These are phyloP conservation scores for Chlamydomonas sphaeroides DNA, from an alignment of 139 green algal genomes.

Conservation along the genomic window DNA sequence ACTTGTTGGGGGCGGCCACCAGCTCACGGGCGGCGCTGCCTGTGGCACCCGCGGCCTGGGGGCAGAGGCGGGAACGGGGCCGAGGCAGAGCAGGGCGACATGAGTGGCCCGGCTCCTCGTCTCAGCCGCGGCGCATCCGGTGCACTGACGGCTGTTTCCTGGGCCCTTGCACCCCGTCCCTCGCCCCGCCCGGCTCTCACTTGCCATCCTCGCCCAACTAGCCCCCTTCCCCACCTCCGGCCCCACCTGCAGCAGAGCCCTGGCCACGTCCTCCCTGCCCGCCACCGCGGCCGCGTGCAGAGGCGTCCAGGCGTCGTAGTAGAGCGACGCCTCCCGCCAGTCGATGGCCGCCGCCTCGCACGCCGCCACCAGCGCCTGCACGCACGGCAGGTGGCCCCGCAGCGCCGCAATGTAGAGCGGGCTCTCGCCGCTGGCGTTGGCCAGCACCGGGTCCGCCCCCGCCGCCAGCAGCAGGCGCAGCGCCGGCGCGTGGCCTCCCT, in stretches of 20 bases:
- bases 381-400: constrained; percentile 69
- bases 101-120: too few species aligned
- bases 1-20: constrained; percentile 66
- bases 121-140: too few species aligned
- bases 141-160: too few species aligned
- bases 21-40: constrained; percentile 33
- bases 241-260: constrained; percentile 55
- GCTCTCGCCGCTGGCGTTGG: constrained; percentile 75
- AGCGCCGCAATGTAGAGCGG: constrained; percentile 92
- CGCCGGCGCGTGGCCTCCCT: constrained; percentile 57
- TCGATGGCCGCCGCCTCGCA: constrained; percentile 41
- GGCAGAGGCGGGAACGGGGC: too few species aligned
- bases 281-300: constrained; percentile 89
- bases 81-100: too few species aligned
- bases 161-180: too few species aligned
- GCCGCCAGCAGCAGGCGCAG: constrained; percentile 64
- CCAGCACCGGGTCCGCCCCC: constrained; percentile 52
- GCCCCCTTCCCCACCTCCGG: too few species aligned
- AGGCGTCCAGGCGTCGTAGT: constrained; percentile 89
- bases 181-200: too few species aligned
- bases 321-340: constrained; percentile 75
- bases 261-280: constrained; percentile 51
- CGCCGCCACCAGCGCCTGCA: constrained; percentile 74
- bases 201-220: too few species aligned
- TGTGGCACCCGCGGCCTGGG: constrained; percentile 50